phyloP scores from a whole-genome alignment of 768 basidiomycete genomes.

The Termitomyces sp. region DNA sequence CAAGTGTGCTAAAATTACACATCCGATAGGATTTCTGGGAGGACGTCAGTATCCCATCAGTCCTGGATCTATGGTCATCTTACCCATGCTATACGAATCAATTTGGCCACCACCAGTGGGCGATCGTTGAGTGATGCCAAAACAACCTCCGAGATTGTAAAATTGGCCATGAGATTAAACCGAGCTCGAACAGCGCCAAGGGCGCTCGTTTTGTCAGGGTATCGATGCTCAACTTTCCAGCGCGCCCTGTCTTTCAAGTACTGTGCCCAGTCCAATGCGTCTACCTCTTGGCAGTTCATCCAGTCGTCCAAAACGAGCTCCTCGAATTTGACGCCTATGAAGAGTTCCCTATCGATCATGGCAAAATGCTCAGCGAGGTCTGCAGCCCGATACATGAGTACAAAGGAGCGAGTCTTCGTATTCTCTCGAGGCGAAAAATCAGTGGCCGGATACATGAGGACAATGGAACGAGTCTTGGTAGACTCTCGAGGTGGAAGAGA shows the following conservation, averaged over 20 bases:
- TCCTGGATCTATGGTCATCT: slow-evolving; percentile 22
- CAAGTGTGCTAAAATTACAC: slow-evolving; percentile 75
- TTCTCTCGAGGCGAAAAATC: slow-evolving; percentile 26
- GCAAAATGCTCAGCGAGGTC: slow-evolving; percentile 73
- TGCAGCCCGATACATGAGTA: slow-evolving; percentile 59
- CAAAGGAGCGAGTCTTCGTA: slow-evolving; percentile 65
- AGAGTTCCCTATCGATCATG: slow-evolving; percentile 86
- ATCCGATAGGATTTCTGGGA: slow-evolving; percentile 74
- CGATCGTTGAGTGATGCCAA: slow-evolving; percentile 68
- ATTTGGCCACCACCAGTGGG: slow-evolving; percentile 63
- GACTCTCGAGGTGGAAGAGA: slow-evolving; percentile 20
- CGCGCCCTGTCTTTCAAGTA: slow-evolving; percentile 74
- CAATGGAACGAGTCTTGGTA: slow-evolving; percentile 64
- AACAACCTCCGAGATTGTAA: slow-evolving; percentile 77
- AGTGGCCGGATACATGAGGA: slow-evolving; percentile 56
- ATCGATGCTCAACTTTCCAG: slow-evolving; percentile 59
- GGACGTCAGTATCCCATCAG: slow-evolving; percentile 1
- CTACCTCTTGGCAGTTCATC: slow-evolving; percentile 57
- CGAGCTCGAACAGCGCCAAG: slow-evolving; percentile 73
- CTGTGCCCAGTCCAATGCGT: slow-evolving; percentile 80
- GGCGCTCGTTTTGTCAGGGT: slow-evolving; percentile 62
- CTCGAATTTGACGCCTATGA: slow-evolving; percentile 81
- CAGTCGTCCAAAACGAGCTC: slow-evolving; percentile 79
- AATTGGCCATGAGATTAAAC: slow-evolving; percentile 83
- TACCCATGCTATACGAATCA: slow-evolving; percentile 86